phyloP scores from a whole-genome alignment of 1,284 basidiomycete genomes.

The Cutaneotrichosporon sp. region DNA sequence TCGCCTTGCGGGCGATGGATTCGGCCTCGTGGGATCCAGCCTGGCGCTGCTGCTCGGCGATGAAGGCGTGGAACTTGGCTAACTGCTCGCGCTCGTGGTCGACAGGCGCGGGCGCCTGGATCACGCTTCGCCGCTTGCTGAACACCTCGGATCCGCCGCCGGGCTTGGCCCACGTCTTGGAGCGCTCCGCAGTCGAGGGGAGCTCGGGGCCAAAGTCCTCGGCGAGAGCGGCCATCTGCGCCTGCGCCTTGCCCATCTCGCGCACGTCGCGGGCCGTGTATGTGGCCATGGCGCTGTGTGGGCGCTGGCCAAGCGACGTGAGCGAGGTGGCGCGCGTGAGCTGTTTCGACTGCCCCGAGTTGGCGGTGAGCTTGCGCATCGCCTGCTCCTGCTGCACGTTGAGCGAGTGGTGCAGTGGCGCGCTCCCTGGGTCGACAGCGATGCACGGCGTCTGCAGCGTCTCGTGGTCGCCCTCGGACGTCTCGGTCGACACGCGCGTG shows the following conservation, averaged over 20 bases:
- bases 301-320: conserved; percentile 9
- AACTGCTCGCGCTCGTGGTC: conserved; percentile 34
- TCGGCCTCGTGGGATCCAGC: conserved; percentile 34
- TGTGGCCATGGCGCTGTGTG: conserved; percentile 2
- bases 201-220: conserved; percentile 3
- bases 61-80: conserved; percentile 42
- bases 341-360: conserved; percentile 9
- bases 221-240: neutral
- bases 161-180: conserved; percentile 6
- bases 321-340: conserved; percentile 18
- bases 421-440: neutral
- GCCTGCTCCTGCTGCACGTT: conserved; percentile 17
- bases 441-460: conserved; percentile 3
- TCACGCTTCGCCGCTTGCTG: neutral
- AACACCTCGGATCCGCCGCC: neutral
- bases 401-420: neutral
- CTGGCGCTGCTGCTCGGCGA: conserved; percentile 39
- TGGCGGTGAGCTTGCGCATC: conserved; percentile 5
- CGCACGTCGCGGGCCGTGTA: neutral
- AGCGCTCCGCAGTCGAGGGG: neutral
- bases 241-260: neutral
- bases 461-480: conserved; percentile 2
- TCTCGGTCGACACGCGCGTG: conserved; percentile 13
- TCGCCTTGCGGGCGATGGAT: conserved; percentile 25
- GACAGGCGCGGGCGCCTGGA: neutral